Base-by-base conservation (phyloP, 805 yeast species). In the Isabelozyma rhagii region DNA sequence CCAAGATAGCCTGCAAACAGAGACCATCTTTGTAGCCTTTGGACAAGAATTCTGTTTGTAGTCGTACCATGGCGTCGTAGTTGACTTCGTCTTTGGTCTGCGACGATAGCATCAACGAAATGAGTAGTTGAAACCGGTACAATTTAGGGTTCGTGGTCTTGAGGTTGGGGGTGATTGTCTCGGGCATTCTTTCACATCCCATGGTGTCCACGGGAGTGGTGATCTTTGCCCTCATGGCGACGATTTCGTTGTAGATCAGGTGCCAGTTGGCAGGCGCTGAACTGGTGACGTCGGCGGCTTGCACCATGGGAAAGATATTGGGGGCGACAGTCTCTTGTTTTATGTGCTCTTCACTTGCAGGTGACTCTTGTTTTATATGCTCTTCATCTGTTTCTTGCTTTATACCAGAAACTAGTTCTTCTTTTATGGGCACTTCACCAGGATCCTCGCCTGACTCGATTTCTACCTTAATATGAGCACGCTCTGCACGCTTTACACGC, bases 41-140 rank as follows among this genome's bases (percentile, higher is more conserved):
- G n/a, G 57, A 52, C 47, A 50, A 50, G 57, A 85, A 69, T 55
- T 77, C 71, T 38, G 60, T 57, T 45, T 88, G 84, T 54, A 93
- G 69, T 29, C 69, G 77, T 13, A 64, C 63, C 83, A 91, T 86
- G 0, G 94, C 96, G 41, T 77, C 78, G 47, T 77, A 87, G 52
- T 89, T 92, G 44, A 85, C 81, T 63, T 89, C 96, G 65, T 92
- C 98, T 61, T 87, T 91, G 1, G 98, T 92, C 57, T 92, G 97
- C 0, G 97, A 80, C 8, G 96, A 88, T 29, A 92, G 80, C 92
- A 92, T 88, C 46, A 92, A 74, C 3, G 96, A 84, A 0, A 91
- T 75, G 34, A 92, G 72, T 36, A 89, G 72, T 64, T 91, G 97
- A 60, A 85, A 85, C 45, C 97, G 74, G 59, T 67, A 81, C 1